phyloP scores from a whole-genome alignment of 2,329 filamentous ascomycete species.

The Cytospora leucostoma region DNA sequence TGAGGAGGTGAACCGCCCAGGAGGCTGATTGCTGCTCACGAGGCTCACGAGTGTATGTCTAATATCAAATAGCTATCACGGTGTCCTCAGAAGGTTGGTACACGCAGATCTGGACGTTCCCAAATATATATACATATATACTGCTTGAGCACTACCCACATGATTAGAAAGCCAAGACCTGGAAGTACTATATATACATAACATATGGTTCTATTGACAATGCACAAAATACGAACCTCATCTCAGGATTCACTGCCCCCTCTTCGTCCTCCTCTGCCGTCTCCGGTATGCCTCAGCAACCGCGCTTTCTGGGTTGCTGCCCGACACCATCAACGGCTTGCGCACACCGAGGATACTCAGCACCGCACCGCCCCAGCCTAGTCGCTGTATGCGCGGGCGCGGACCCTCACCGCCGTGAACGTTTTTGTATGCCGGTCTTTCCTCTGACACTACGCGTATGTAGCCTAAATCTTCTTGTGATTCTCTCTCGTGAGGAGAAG shows the following conservation, averaged over 20 bases:
- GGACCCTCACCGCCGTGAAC: conserved; percentile 34
- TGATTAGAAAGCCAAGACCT: not conserved
- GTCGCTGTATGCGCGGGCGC: conserved; percentile 42
- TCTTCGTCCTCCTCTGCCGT: not conserved
- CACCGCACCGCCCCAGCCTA: conserved; percentile 51
- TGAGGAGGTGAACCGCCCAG: not conserved
- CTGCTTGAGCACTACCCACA: not conserved
- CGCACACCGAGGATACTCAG: conserved; percentile 43
- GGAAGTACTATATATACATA: not conserved
- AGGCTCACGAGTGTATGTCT: not conserved
- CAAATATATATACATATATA: not conserved
- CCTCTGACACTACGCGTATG: no score
- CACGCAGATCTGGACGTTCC: not conserved
- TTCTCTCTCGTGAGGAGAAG: no score
- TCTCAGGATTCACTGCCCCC: not conserved
- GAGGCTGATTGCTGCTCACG: not conserved
- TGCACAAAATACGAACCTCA: no score
- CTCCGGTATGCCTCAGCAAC: not conserved
- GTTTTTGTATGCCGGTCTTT: no score
- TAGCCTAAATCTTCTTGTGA: no score
- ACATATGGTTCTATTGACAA: no score
- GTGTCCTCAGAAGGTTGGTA: not conserved
- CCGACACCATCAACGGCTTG: conserved; percentile 28
- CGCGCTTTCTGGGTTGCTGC: conserved; percentile 30
- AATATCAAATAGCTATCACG: not conserved